Evolutionary conservation across 1,139 yeast genomes (phyloP).

Genomic region (Saccharomycopsis hybrid): DNA sequence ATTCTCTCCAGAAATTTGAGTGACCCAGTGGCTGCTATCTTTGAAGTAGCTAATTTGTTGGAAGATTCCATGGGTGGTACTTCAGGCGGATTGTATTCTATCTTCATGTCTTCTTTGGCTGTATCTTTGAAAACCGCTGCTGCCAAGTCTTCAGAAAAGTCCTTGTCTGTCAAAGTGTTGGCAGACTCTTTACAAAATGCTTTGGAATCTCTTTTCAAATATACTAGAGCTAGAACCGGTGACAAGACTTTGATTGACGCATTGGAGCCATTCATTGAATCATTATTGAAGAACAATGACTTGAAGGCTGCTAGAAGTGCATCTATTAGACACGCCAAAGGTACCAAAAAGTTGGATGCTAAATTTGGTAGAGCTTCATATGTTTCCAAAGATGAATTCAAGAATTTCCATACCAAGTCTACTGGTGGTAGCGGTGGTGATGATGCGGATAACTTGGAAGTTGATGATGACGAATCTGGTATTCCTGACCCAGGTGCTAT

Average conservation of each 20-base stretch:
- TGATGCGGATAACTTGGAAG: constrained; percentile 25
- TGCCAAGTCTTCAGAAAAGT: constrained; percentile 24
- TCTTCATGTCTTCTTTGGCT: constrained; percentile 59
- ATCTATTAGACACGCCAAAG: constrained; percentile 69
- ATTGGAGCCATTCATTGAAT: constrained; percentile 75
- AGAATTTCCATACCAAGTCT: constrained; percentile 26
- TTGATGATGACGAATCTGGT: constrained; percentile 44
- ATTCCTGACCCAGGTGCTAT: constrained; percentile 95
- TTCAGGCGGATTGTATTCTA: constrained; percentile 88
- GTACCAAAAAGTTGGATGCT: constrained; percentile 69
- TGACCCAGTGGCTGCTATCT: constrained; percentile 17
- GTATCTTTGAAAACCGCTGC: constrained; percentile 1
- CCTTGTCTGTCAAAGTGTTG: constrained; percentile 33
- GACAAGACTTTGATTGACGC: constrained; percentile 88
- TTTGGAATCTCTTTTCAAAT: constrained; percentile 58
- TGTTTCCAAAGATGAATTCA: constrained; percentile 52
- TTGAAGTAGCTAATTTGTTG: constrained; percentile 62
- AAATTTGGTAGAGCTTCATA: constrained; percentile 92
- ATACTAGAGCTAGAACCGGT: constrained; percentile 86
- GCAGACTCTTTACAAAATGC: constrained; percentile 46
- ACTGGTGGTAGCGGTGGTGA: constrained; percentile 19
- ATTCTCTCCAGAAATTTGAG: constrained; percentile 51
- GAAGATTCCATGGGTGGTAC: constrained; percentile 96
- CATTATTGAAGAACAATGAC: constrained; percentile 43
- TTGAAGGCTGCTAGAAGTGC: constrained; percentile 56